phyloP scores from a whole-genome alignment of 805 yeast species.

The Candida multigemmis region DNA sequence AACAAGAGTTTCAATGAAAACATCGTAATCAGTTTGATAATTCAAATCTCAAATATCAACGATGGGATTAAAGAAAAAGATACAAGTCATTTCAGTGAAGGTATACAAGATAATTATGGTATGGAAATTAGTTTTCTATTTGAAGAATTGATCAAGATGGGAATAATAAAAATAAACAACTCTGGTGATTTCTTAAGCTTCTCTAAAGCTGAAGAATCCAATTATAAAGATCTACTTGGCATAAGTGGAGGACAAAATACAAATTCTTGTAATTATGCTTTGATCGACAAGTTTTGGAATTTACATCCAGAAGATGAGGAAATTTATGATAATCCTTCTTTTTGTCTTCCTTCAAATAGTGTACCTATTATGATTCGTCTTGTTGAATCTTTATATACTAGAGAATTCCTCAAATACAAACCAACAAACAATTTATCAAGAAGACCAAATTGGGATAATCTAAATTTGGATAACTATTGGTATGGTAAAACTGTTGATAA shows the following conservation, averaged over 20 bases:
- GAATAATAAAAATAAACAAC: slow-evolving; percentile 31
- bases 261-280: slow-evolving; percentile 23
- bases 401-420: slow-evolving; percentile 39
- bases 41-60: slow-evolving; percentile 52
- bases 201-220: slow-evolving; percentile 7
- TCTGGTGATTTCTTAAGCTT: slow-evolving; percentile 15
- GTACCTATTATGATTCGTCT: slow-evolving; percentile 70
- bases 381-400: slow-evolving; percentile 56
- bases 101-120: slow-evolving; percentile 59
- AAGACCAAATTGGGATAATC: slow-evolving; percentile 37
- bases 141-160: slow-evolving; percentile 38
- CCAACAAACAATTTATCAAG: slow-evolving; percentile 24
- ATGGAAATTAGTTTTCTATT: slow-evolving; percentile 38
- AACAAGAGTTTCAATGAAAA: slow-evolving; percentile 22
- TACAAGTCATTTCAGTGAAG: slow-evolving; percentile 42
- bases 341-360: slow-evolving; percentile 67
- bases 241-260: slow-evolving; percentile 21
- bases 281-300: slow-evolving; percentile 36
- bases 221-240: slow-evolving; percentile 16
- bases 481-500: slow-evolving; percentile 31
- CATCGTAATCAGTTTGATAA: slow-evolving; percentile 43
- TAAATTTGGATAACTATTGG: slow-evolving; percentile 30
- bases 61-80: slow-evolving; percentile 66
- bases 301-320: slow-evolving; percentile 35
- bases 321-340: slow-evolving; percentile 40